Evolutionary conservation across 73 alveolate species (phyloP), one percentile per base, ranked within the genome.

Genomic region (Stentor roeselii): DNA sequence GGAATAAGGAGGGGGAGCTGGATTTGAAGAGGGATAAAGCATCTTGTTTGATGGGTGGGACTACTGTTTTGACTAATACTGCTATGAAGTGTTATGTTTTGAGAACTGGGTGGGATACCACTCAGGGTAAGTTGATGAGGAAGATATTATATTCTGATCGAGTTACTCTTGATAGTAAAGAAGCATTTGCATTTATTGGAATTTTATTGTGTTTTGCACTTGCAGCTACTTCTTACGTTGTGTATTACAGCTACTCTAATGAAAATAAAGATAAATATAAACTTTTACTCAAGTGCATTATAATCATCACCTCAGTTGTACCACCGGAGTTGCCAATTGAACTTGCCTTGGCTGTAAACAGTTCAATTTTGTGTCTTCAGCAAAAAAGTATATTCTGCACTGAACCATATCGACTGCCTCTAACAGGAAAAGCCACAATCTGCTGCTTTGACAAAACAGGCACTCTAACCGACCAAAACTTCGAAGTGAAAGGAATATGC

Each of bases 301-400:
- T 98, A 50, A 98, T 98, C 78, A 92, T 98, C 35, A 98, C 99
- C 3, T 92, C 99, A 31, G 99, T 98, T 31, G 99, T 98, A 39
- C 99, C 99, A 14, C 99, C 99, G 60, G 99, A 98, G 91, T 93
- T 98, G 75, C 99, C 99, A n/a, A 96, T 98, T 93, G 98, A 97
- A 86, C 93, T 98, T 39, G 93, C 99, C 41, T 87, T 98, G 83
- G 98, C 99, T 11, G 99, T 98, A 60, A 98, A 98, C 84, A 91
- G 94, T 86, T 96, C 99, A 60, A 87, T 98, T 76, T 75, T 96
- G 76, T 93, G 93, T 76, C 92, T 98, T 11, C 92, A 97, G 42
- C 88, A 93, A 77, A 93, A 95, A 83, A 90, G 97, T 38, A 92
- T 98, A 27, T 96, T 95, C 89, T 98, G 99, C 88, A 97, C 99